Conservation (phyloP, 768 basidiomycete genomes). For the Auricularia cornea region DNA sequence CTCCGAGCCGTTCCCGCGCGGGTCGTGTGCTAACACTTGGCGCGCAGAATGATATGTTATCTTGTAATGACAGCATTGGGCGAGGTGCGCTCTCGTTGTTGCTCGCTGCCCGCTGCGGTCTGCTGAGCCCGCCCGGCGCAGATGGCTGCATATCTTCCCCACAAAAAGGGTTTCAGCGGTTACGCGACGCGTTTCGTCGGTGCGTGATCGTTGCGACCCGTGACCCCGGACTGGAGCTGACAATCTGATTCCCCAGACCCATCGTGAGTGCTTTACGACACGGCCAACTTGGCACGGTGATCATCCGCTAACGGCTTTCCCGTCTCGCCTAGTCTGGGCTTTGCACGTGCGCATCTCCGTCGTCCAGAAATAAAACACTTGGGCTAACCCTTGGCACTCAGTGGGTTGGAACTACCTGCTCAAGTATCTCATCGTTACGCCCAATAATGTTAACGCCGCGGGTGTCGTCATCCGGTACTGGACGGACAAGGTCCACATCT, state of each 20-base stretch:
- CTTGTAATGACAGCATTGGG: slow-evolving; percentile 47
- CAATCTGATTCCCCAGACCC: slow-evolving; percentile 34
- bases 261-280: slow-evolving; percentile 23
- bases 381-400: neutral
- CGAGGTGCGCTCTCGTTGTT: slow-evolving; percentile 23
- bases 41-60: slow-evolving; percentile 8
- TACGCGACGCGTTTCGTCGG: slow-evolving; percentile 53
- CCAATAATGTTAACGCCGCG: slow-evolving; percentile 55
- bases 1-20: neutral
- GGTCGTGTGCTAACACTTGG: neutral
- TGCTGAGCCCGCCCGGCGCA: slow-evolving; percentile 31
- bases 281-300: neutral
- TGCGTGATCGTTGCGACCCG: neutral
- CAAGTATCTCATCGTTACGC: slow-evolving; percentile 48
- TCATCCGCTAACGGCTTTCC: neutral
- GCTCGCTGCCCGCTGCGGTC: slow-evolving; percentile 11
- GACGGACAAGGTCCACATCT: slow-evolving; percentile 32
- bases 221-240: neutral
- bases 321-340: slow-evolving; percentile 35
- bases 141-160: slow-evolving; percentile 39
- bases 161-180: slow-evolving; percentile 31
- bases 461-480: slow-evolving; percentile 45
- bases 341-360: slow-evolving; percentile 28
- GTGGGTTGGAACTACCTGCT: slow-evolving; percentile 40
- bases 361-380: neutral